Evolutionary conservation across 352 stramenopile genomes (phyloP), one percentile per base, ranked within the genome.

Genomic region (Pythium aquatile): DNA sequence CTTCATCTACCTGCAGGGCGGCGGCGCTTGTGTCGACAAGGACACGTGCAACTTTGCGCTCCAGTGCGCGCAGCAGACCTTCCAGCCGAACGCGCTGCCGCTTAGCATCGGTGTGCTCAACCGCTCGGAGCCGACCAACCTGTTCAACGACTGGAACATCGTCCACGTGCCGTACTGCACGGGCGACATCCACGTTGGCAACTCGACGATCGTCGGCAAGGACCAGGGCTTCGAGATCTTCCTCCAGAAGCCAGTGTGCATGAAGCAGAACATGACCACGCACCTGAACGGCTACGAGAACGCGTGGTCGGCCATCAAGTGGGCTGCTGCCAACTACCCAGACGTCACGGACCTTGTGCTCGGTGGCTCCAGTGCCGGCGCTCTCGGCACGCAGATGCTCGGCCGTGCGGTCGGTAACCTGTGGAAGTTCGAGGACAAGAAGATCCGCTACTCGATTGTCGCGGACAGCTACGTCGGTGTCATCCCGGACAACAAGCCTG

Each of bases 111-210:
- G 79, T 2, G 56, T 91, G n/a, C 68, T 91, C 37, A 86, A 89
- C 68, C 78, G 75, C 37, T 78, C 79, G 14, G 70, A 87, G 62
- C 64, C 78, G 26, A 46, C 82, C n/a, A 91, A 91, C 65, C 54
- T 82, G n/a, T 90, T 90, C 55, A 83, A 84, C 54, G 78, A 88
- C 69, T 91, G 79, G 72, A 88, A 88, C 69, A 88, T 90, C 47
- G 78, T 91, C 16, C 78, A 88, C 69, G 51, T 89, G 44, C 79
- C 80, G 7, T 91, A 91, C 69, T 91, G 82, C 72, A 90, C 82
- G 46, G 82, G 82, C 32, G 82, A 90, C 66, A 62, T 91, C 54
- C 81, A 91, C 65, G 47, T 91, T 8, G 82, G 82, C 52, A 82
- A 69, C 65, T 53, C 65, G 29, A 47, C 76, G 8, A 51, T 74